Percentiles rank a stretch among this genome's conserved stretches.
Evolutionary conservation across 2,329 filamentous ascomycete species (phyloP).

Genomic region (Microdochium paspali): DNA sequence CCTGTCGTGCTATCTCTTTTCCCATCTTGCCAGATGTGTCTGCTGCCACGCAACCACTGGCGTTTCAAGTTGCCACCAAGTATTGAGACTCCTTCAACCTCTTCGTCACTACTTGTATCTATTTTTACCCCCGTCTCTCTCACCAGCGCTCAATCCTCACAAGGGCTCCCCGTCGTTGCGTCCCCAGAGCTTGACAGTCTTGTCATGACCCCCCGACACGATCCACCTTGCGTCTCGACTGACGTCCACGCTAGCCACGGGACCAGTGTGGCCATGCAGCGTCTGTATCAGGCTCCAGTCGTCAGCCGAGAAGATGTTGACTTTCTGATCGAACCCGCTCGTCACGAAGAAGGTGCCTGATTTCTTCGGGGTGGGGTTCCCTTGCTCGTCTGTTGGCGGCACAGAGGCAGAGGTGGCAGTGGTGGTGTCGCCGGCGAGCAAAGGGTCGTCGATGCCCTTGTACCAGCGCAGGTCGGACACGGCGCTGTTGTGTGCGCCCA

Average conservation of each 20-base stretch:
- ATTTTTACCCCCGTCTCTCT: no score
- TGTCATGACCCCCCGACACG: slow-evolving; percentile 85
- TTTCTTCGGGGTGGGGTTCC: slow-evolving; percentile 65
- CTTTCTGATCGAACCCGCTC: slow-evolving; percentile 85
- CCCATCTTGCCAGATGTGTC: no score
- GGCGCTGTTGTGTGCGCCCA: slow-evolving; percentile 84
- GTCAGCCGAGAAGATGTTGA: slow-evolving; percentile 93
- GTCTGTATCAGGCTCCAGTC: slow-evolving; percentile 90
- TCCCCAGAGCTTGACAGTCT: slow-evolving; percentile 94
- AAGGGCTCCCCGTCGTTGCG: slow-evolving; percentile 61
- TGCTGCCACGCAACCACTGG: no score
- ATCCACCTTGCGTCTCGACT: slow-evolving; percentile 85
- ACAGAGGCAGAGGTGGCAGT: no score
- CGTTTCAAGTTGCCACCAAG: no score
- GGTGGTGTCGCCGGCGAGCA: slow-evolving; percentile 39
- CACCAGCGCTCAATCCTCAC: slow-evolving; percentile 15
- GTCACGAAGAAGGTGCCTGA: slow-evolving; percentile 87
- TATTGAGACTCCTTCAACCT: no score
- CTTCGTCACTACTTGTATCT: no score
- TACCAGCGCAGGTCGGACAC: slow-evolving; percentile 93
- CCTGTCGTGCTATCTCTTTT: no score
- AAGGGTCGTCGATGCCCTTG: slow-evolving; percentile 71
- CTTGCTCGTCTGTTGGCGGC: slow-evolving; percentile 39
- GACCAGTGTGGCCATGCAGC: slow-evolving; percentile 81
- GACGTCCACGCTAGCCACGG: slow-evolving; percentile 84